phyloP scores from a whole-genome alignment of 768 basidiomycete species.

The Kwoniella heveanensis region DNA sequence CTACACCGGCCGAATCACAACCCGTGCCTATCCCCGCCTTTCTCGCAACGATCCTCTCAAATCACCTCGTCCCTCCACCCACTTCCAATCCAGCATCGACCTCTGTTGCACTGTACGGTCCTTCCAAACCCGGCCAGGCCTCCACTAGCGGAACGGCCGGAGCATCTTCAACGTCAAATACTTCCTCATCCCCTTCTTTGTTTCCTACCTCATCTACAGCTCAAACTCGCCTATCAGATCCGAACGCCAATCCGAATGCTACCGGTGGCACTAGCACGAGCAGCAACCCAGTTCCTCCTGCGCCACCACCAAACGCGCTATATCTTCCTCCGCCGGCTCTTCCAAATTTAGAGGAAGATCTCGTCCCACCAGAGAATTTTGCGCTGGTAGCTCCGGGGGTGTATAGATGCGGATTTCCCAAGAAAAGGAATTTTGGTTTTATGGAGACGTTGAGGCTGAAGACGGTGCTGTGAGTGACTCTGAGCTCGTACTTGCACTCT shows the following conservation, averaged over 20 bases:
- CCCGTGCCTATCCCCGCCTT: conserved; percentile 18
- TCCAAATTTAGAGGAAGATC: conserved; percentile 40
- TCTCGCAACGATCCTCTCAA: conserved; percentile 17
- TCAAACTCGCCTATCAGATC: neutral
- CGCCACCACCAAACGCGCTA: conserved; percentile 26
- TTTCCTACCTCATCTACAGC: neutral
- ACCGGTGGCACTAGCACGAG: neutral
- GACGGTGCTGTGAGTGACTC: conserved; percentile 56
- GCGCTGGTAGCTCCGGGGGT: conserved; percentile 51
- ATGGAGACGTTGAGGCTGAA: conserved; percentile 55
- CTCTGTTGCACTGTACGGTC: neutral
- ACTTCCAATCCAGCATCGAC: neutral
- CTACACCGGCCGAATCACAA: neutral
- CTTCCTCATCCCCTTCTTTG: neutral
- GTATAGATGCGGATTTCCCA: conserved; percentile 56
- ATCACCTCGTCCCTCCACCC: conserved; percentile 4
- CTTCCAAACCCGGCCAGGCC: neutral
- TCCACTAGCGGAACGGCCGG: neutral
- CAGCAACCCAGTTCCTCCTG: neutral
- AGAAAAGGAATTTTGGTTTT: conserved; percentile 55
- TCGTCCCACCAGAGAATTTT: conserved; percentile 57
- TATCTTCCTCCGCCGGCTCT: conserved; percentile 48
- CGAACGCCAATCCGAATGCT: neutral
- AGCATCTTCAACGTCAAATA: neutral
- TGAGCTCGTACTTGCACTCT: too few species aligned